Evolutionary conservation across 2,329 filamentous ascomycete species (phyloP).

Genomic region (Epichloe bromicola): DNA sequence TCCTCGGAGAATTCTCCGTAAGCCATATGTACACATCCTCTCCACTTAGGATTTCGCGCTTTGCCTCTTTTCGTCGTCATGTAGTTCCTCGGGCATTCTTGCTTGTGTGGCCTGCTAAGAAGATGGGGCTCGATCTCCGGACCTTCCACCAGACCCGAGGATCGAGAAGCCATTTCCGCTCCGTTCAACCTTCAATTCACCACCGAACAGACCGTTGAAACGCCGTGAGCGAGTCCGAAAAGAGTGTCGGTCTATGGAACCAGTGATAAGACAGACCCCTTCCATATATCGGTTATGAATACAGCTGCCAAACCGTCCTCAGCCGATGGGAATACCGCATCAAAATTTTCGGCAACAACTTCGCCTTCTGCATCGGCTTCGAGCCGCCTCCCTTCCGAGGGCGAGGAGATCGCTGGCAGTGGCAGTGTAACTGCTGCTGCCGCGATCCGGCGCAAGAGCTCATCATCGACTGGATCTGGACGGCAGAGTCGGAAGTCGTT

Average conservation of each 20-base stretch:
- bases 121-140: constrained; percentile 8
- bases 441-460: not conserved
- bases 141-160: constrained; percentile 3
- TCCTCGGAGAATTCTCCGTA: no score
- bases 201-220: constrained; percentile 5
- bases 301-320: not conserved
- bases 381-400: not conserved
- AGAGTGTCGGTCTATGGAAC: not conserved
- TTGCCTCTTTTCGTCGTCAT: not conserved
- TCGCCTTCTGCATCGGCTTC: not conserved
- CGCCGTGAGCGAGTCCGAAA: constrained; percentile 3
- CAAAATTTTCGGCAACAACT: not conserved
- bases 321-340: not conserved
- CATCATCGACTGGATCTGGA: constrained; percentile 1
- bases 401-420: not conserved
- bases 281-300: constrained; percentile 2
- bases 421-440: not conserved
- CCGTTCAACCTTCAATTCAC: constrained; percentile 8
- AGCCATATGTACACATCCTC: no score
- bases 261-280: not conserved
- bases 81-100: not conserved
- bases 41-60: not conserved
- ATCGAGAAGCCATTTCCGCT: constrained; percentile 7
- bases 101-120: not conserved
- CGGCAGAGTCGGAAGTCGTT: not conserved